These are phyloP conservation scores for Linnemannia exigua DNA, from an alignment of 192 early-diverging fungal species.

Conservation along the genomic window DNA sequence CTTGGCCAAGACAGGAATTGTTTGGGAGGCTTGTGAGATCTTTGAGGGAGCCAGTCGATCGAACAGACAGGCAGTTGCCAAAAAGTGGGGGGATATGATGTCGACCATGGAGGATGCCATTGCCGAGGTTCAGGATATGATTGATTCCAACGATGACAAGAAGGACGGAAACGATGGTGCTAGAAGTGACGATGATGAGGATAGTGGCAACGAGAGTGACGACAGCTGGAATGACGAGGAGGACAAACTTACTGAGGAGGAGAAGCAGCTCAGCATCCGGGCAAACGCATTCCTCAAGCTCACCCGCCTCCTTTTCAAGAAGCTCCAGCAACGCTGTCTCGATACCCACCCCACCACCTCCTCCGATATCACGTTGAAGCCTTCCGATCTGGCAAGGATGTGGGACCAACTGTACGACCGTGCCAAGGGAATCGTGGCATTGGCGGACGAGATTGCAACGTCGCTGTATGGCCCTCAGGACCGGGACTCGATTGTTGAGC, in stretches of 20 bases:
- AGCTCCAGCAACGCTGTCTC: slow-evolving; percentile 55
- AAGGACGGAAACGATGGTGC: slow-evolving; percentile 9
- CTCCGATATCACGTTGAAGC: slow-evolving; percentile 4
- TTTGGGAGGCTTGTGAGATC: slow-evolving; percentile 59
- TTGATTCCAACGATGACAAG: slow-evolving; percentile 51
- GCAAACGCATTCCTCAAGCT: slow-evolving; percentile 54
- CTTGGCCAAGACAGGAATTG: slow-evolving; percentile 54
- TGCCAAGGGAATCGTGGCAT: slow-evolving; percentile 34
- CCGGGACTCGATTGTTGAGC: slow-evolving; percentile 9
- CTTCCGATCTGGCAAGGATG: slow-evolving; percentile 37
- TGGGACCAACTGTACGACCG: slow-evolving; percentile 55
- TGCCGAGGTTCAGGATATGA: slow-evolving; percentile 53
- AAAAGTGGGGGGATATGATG: slow-evolving; percentile 57
- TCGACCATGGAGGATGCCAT: slow-evolving; percentile 59
- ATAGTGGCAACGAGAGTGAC: slow-evolving; percentile 48
- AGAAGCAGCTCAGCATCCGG: slow-evolving; percentile 50
- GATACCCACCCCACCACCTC: slow-evolving; percentile 17
- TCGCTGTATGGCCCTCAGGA: slow-evolving; percentile 58
- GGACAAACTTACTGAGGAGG: slow-evolving; percentile 46
- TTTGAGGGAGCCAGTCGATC: slow-evolving; percentile 56
- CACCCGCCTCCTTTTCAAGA: slow-evolving; percentile 52
- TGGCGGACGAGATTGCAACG: slow-evolving; percentile 54
- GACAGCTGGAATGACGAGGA: slow-evolving; percentile 59
- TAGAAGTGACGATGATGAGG: slow-evolving; percentile 17
- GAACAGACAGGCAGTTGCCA: slow-evolving; percentile 54